These are phyloP conservation scores for Furcasterigmium sp. DNA, from an alignment of 2,329 filamentous ascomycete genomes.

Conservation along the genomic window DNA sequence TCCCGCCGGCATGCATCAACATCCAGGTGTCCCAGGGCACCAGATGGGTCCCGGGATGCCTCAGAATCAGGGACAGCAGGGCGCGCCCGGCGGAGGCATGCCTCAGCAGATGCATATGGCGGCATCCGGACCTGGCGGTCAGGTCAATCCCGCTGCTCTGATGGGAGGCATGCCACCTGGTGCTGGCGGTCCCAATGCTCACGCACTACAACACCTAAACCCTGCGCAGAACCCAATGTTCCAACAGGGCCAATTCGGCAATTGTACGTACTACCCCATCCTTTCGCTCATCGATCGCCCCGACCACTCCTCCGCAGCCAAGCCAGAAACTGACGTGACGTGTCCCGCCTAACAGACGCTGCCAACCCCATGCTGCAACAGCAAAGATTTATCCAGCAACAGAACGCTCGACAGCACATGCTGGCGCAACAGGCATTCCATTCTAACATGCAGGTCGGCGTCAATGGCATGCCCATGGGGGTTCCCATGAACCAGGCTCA, in stretches of 20 bases:
- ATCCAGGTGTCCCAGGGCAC: conserved; percentile 63
- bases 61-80: conserved; percentile 66
- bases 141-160: conserved; percentile 68
- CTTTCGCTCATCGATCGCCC: background rate
- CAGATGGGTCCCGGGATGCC: conserved; percentile 58
- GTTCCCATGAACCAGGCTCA: conserved; percentile 46
- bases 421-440: conserved; percentile 48
- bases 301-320: background rate
- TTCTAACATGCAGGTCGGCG: conserved; percentile 42
- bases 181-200: conserved; percentile 55
- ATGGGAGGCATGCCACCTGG: conserved; percentile 74
- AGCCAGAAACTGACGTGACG: background rate
- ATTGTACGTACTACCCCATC: conserved; percentile 8
- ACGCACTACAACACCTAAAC: conserved; percentile 68
- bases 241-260: conserved; percentile 42
- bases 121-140: conserved; percentile 65
- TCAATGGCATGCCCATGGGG: conserved; percentile 43
- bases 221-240: conserved; percentile 55
- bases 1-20: conserved; percentile 64
- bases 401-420: conserved; percentile 44
- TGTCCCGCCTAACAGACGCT: conserved; percentile 11
- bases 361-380: conserved; percentile 39
- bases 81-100: conserved; percentile 58
- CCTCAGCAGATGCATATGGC: conserved; percentile 69
- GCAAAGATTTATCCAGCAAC: conserved; percentile 50